phyloP scores from a whole-genome alignment of 257 asterid species.

The Apocynum venetum region DNA sequence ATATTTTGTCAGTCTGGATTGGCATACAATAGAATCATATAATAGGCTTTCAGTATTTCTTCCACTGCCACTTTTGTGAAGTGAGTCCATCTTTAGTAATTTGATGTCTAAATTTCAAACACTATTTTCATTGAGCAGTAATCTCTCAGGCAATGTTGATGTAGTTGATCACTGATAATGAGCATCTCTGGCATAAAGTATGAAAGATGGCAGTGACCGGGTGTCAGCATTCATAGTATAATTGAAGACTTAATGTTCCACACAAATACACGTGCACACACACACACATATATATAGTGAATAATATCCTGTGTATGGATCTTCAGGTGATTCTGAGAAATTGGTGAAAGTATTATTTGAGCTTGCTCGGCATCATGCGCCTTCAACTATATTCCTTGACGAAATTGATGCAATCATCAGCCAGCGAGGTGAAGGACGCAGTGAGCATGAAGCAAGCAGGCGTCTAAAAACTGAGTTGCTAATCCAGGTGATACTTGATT shows the following conservation, averaged over 20 bases:
- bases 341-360: conserved; percentile 89
- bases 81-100: not conserved
- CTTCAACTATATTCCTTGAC: conserved; percentile 94
- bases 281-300: too few relatives aligned
- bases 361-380: conserved; percentile 98
- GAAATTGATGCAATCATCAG: conserved; percentile 97
- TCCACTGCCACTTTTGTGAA: not conserved
- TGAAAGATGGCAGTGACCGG: not conserved
- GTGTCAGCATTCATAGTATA: not conserved
- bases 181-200: not conserved
- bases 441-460: conserved; percentile 99
- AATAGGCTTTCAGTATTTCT: not conserved
- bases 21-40: not conserved
- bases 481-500: conserved; percentile 63
- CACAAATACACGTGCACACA: not conserved
- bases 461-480: conserved; percentile 96
- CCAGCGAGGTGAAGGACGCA: conserved; percentile 97
- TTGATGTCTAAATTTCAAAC: not conserved
- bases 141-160: not conserved
- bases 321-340: conserved; percentile 96
- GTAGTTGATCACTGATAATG: not conserved
- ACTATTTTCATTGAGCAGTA: not conserved
- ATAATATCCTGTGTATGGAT: not conserved
- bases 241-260: not conserved
- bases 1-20: not conserved